These are phyloP conservation scores for Eucalyptus tenuipes DNA, from an alignment of 345 rosid species.

Conservation along the genomic window DNA sequence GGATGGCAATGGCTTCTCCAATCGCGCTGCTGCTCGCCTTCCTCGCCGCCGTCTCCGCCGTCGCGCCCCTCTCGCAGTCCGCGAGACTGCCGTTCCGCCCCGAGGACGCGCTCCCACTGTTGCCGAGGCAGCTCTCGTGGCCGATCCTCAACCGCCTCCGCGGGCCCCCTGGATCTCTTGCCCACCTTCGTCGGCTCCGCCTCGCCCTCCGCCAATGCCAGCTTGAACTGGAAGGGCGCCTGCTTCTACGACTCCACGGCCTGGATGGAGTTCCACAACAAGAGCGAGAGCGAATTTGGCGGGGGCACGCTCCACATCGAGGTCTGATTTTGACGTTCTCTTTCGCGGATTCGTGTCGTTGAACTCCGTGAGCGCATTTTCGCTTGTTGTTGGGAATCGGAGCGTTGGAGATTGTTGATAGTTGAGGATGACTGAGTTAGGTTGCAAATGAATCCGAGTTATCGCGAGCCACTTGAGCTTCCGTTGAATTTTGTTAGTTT, in stretches of 20 bases:
- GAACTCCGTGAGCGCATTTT: background rate
- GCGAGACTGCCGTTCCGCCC: constrained; percentile 50
- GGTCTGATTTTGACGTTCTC: constrained; percentile 14
- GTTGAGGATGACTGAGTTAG: background rate
- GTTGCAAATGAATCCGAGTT: background rate
- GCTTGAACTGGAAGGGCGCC: constrained; percentile 78
- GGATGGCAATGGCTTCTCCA: background rate
- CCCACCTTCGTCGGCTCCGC: constrained; percentile 85
- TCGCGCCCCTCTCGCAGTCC: background rate
- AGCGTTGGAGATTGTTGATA: background rate
- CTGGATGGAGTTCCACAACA: constrained; percentile 88
- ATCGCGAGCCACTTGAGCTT: background rate
- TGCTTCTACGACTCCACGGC: constrained; percentile 71
- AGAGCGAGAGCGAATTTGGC: constrained; percentile 65
- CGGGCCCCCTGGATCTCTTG: constrained; percentile 61
- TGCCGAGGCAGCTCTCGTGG: constrained; percentile 75
- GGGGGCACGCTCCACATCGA: constrained; percentile 87
- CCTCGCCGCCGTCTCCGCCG: background rate
- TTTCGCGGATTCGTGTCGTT: background rate
- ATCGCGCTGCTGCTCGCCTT: too few relatives aligned
- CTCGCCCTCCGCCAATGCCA: constrained; percentile 19
- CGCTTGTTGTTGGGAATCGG: background rate
- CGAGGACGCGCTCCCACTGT: constrained; percentile 54
- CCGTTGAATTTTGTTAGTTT: background rate
- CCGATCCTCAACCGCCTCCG: constrained; percentile 57